A percentile compares a stretch with the other conserved stretches of the same genome.
Conservation (phyloP, 2,329 filamentous ascomycete species). For the Neonectria sp. region DNA sequence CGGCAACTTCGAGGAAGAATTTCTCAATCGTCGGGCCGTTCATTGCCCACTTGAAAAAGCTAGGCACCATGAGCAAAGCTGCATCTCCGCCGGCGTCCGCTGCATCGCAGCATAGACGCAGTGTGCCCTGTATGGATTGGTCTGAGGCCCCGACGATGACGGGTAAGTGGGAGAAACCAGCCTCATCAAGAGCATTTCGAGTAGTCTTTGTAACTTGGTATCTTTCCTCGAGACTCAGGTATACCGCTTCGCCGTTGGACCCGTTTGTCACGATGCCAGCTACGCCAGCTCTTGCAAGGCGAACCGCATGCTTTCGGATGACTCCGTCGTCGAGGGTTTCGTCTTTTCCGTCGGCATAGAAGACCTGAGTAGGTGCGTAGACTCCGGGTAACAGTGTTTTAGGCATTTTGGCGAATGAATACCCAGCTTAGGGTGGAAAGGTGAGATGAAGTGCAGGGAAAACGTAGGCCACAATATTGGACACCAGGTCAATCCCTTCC, state of each 20-base stretch:
- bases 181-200: slow-evolving; percentile 85
- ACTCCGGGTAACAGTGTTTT: slow-evolving; percentile 72
- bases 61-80: slow-evolving; percentile 83
- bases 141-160: slow-evolving; percentile 88
- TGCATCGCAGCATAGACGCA: slow-evolving; percentile 79
- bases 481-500: not conserved
- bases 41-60: slow-evolving; percentile 85
- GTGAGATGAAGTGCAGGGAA: not conserved
- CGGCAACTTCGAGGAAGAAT: slow-evolving; percentile 82
- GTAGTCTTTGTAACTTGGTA: slow-evolving; percentile 81
- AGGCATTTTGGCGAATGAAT: slow-evolving; percentile 25
- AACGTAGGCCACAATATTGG: not conserved
- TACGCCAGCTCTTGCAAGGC: slow-evolving; percentile 82
- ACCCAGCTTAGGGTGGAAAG: not conserved
- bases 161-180: slow-evolving; percentile 81
- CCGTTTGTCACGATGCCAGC: slow-evolving; percentile 89
- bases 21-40: slow-evolving; percentile 80
- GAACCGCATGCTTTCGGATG: slow-evolving; percentile 85
- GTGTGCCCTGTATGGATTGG: slow-evolving; percentile 83
- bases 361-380: slow-evolving; percentile 78
- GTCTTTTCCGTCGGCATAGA: slow-evolving; percentile 70
- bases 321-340: slow-evolving; percentile 75
- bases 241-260: slow-evolving; percentile 91
- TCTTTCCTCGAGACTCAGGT: slow-evolving; percentile 85
- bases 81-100: slow-evolving; percentile 82